Evolutionary conservation across 371 early-diverging fungal species (phyloP).

Genomic region (Apophysomyces trapeziformis): DNA sequence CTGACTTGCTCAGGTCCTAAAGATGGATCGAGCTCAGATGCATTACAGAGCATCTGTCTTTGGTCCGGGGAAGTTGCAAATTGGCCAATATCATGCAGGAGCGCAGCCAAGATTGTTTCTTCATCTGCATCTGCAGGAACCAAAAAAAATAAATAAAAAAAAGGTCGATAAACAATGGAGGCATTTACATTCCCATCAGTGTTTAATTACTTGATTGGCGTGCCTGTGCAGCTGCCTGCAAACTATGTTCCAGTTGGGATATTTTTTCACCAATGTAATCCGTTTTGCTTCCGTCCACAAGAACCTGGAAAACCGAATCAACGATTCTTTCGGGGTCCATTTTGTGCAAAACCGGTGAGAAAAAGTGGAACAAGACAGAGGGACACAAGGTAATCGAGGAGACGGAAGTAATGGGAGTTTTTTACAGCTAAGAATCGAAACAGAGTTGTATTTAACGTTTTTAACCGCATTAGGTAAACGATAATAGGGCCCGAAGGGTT

Average conservation of each 20-base stretch:
- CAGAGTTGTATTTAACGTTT: not conserved
- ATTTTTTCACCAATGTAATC: slow-evolving; percentile 60
- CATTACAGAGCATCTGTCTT: slow-evolving; percentile 53
- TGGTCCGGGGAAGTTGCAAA: slow-evolving; percentile 49
- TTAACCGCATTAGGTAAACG: not conserved
- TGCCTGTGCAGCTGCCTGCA: slow-evolving; percentile 56
- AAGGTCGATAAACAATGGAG: not conserved
- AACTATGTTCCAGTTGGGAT: slow-evolving; percentile 58
- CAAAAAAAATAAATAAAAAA: not conserved
- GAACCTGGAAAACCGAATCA: slow-evolving; percentile 44
- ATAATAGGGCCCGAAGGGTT: not conserved
- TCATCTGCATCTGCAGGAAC: slow-evolving; percentile 43
- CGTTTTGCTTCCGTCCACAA: slow-evolving; percentile 52
- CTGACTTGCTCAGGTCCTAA: slow-evolving; percentile 23
- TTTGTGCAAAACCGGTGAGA: not conserved
- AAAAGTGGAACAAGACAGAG: not conserved
- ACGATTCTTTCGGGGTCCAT: slow-evolving; percentile 27
- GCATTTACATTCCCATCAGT: not conserved
- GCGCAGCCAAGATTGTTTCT: slow-evolving; percentile 55
- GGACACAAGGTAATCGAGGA: not conserved
- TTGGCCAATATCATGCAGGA: slow-evolving; percentile 64
- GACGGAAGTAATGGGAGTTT: not conserved
- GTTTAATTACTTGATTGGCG: slow-evolving; percentile 29
- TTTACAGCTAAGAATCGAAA: not conserved
- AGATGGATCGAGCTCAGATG: slow-evolving; percentile 29